Evolutionary conservation across 106 monocot species (phyloP), one percentile per base, ranked within the genome.

Genomic region (Allium cepa): DNA sequence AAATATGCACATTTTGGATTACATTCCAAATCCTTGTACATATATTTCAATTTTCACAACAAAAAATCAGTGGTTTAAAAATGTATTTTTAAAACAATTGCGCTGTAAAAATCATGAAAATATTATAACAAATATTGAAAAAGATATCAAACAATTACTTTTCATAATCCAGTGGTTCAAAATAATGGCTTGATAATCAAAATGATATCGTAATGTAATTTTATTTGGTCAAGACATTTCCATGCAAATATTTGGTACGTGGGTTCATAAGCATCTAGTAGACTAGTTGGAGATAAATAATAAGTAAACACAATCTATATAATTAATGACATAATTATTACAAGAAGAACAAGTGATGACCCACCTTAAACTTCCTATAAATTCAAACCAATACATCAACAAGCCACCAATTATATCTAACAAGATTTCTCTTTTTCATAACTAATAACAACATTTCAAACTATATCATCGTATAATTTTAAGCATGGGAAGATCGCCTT

Each of bases 401-500:
- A 67, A 67, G 22, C 50, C 52, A 4, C 36, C 36, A 36, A 26
- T 12, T 22, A 10, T 0, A 46, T 48, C 64, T 8, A 46, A n/a
- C 48, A 47, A 47, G 8, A 46, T 15, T 12, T 55, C 11, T 11
- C 53, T 8, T 55, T 55, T 15, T 55, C 53, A 12, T 12, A 55
- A 55, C 36, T 36, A 36, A 55, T 55, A 55, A 15, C 53, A 12
- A 55, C 3, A 55, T 11, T 15, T 15, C 11, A 12, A 55, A 55
- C 53, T 55, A 55, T 12, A 55, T 55, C 3, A 3, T 17, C 36
- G 3, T 8, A 60, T 9, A 67, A 3, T 7, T 10, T 7, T 47
- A 17, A 53, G 36, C 22, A 85, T 85, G 86, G 82, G 79, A 56
- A 86, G 82, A 66, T 67, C 79, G 58, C 86, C 86, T 11, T 79